A percentile compares a stretch with the other conserved stretches of the same genome.
These are phyloP conservation scores for Pneumocystis oryctolagi DNA, from an alignment of 1,139 yeast genomes.

Conservation along the genomic window DNA sequence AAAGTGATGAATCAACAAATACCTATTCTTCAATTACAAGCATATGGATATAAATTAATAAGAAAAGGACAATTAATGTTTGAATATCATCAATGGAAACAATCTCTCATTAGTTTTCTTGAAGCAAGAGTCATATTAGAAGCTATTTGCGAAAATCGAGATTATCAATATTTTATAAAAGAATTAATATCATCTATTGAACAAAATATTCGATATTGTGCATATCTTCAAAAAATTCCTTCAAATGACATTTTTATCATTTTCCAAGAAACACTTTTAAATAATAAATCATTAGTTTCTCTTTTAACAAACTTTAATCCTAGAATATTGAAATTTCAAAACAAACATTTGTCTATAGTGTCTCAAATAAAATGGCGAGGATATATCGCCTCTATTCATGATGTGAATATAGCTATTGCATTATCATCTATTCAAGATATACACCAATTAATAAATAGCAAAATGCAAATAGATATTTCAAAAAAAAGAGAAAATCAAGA, in stretches of 20 bases:
- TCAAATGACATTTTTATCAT: background rate
- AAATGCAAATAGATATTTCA: background rate
- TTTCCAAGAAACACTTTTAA: background rate
- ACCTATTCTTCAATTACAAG: background rate
- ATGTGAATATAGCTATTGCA: background rate
- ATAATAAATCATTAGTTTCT: background rate
- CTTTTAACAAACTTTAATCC: background rate
- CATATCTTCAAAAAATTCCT: background rate
- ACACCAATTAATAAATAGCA: background rate
- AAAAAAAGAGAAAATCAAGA: background rate
- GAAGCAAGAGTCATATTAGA: background rate
- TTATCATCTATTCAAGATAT: background rate
- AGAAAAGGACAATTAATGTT: background rate
- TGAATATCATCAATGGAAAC: background rate
- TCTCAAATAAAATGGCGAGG: background rate
- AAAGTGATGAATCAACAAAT: background rate
- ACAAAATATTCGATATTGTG: background rate
- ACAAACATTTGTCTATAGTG: background rate
- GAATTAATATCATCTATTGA: background rate
- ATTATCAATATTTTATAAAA: background rate
- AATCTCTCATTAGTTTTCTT: background rate
- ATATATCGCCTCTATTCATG: background rate
- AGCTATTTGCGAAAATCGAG: background rate
- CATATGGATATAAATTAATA: background rate
- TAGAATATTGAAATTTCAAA: background rate